Evolutionary conservation across 495 filamentous ascomycete genomes (phyloP).

Genomic region (Trichoderma gamsii): DNA sequence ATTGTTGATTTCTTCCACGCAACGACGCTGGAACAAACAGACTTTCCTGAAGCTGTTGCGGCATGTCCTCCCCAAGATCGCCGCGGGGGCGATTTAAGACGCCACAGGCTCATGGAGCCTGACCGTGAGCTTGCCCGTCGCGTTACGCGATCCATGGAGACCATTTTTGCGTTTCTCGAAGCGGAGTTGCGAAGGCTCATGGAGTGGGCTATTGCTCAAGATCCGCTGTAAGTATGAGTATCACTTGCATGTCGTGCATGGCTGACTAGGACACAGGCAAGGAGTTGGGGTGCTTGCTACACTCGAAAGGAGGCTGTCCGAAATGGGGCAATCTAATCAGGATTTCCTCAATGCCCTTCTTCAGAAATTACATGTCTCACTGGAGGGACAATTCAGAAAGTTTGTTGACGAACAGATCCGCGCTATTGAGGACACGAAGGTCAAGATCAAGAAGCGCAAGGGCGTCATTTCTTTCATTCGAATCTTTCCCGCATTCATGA

Average conservation of each 20-base stretch:
- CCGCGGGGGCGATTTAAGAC: conserved; percentile 59
- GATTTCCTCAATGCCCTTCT: conserved; percentile 78
- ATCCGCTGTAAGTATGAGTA: conserved; percentile 62
- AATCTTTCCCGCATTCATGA: conserved; percentile 79
- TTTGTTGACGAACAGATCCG: conserved; percentile 93
- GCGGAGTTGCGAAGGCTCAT: conserved; percentile 71
- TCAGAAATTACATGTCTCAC: conserved; percentile 69
- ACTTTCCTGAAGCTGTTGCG: conserved; percentile 75
- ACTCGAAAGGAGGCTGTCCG: conserved; percentile 68
- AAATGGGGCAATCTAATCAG: conserved; percentile 81
- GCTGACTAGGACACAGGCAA: conserved; percentile 50
- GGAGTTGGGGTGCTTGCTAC: conserved; percentile 78
- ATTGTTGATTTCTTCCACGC: conserved; percentile 89
- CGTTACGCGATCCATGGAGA: conserved; percentile 78
- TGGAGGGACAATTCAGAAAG: conserved; percentile 71
- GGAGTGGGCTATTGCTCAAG: conserved; percentile 74
- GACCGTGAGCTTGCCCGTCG: conserved; percentile 75
- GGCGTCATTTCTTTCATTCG: conserved; percentile 92
- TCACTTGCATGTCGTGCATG: not conserved
- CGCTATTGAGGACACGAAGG: conserved; percentile 97
- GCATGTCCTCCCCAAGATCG: conserved; percentile 60
- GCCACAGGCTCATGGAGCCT: conserved; percentile 70
- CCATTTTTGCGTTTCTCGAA: conserved; percentile 74
- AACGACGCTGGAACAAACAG: conserved; percentile 63
- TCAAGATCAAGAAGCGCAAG: conserved; percentile 97